Base-by-base conservation (phyloP, 2,329 filamentous ascomycete genomes). In the Cercospora sp. region DNA sequence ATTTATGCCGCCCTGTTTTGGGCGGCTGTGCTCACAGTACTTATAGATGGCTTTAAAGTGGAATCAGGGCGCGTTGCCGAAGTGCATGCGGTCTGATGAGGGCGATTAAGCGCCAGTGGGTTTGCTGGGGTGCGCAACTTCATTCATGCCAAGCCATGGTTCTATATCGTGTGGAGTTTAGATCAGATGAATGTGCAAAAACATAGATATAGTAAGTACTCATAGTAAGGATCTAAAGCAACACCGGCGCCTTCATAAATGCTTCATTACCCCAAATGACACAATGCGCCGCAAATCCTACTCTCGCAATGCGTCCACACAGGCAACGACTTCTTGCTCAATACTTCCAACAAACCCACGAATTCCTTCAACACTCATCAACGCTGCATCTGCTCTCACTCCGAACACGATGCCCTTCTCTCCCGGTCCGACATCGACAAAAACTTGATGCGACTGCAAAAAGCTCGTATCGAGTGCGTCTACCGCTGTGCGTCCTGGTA, bases 371-470 rank as follows among this genome's bases (percentile, higher is more conserved):
- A 33, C 65, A 28, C 53, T 48, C 65, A 69, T 69, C 31, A 69
- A 39, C 2, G 58, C 63, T 10, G 68, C 62, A 57, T 69, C 68
- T 23, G 68, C 68, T 51, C 68, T 63, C 12, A 63, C 65, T 30
- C 68, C 68, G 60, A 67, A 66, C 6, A 67, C 62, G 39, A 69
- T 60, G 4, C 65, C 65, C 28, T 63, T 64, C 30, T 67, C 57
- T 3, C 68, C 59, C n/a, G 65, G 62, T 5, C 65, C 68, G n/a
- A 69, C 63, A 58, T 69, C 68, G 3, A 69, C 48, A 53, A 69
- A 69, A 23, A 69, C 39, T 18, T 65, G 59, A 59, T 60, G 30
- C 9, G 48, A 7, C 18, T 30, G 68, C 57, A 69, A 20, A 18
- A 69, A 63, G 23, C 59, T 53, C 16, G 42, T 30, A 48, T 67